Base-by-base conservation (phyloP, 768 basidiomycete genomes). In the Pulveroboletus ravenelii region DNA sequence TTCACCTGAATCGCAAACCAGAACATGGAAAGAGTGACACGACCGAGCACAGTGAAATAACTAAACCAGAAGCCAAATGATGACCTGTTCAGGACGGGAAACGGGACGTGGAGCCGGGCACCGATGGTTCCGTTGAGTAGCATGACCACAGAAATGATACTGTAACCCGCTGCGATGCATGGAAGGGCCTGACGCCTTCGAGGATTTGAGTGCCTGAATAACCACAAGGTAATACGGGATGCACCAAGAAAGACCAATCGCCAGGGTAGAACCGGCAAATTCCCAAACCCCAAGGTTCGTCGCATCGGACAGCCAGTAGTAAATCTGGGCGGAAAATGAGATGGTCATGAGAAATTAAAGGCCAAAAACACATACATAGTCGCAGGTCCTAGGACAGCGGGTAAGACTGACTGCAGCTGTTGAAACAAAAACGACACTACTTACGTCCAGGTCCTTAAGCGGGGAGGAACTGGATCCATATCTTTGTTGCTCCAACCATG, bases 11-110 rank as follows among this genome's bases (percentile, higher is more conserved):
- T 77, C 6, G 81, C 82, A 52, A 87, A 87, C 87, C 90, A 93
- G 65, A 91, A 87, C 77, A 90, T 79, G 34, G 86, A 75, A 20
- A 93, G 77, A 17, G 89, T 70, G 39, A 83, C 78, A 18, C 89
- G 80, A 56, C 86, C 89, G 51, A 92, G 64, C 41, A 93, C 86
- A 51, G 80, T 82, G 66, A 92, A 92, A 69, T 91, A 92, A 62
- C 87, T 87, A 57, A 92, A 78, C 82, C 86, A 93, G 70, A 91
- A 93, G 1, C 91, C 91, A 58, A 93, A 88, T 1, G 87, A 89
- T 0, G 89, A 89, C 14, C 91, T 76, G 57, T 85, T 89, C n/a
- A 91, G 73, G 44, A 93, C 78, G 0, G 78, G 77, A 63, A 91
- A 91, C 0, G 86, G 79, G 23, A 92, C 71, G 57, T 89, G 88